A percentile compares a stretch with the other conserved stretches of the same genome.
Conservation (phyloP, 75 land plant genomes). For the Chamaecyparis obtusa region DNA sequence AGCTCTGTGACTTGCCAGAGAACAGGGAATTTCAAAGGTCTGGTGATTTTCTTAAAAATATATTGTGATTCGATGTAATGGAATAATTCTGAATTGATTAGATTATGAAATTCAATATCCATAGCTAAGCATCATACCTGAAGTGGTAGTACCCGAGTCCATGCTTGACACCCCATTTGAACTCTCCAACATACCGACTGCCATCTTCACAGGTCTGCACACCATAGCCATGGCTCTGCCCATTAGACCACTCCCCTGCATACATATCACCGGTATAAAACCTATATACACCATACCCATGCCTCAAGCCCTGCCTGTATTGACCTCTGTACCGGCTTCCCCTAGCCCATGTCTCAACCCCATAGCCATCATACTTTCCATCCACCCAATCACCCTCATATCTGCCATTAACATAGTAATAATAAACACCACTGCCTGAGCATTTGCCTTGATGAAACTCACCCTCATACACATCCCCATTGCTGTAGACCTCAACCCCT, state of each 20-base stretch:
- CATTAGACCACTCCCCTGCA: slow-evolving; percentile 77
- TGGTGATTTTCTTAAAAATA: neutral
- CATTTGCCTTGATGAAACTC: slow-evolving; percentile 71
- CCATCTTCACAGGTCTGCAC: slow-evolving; percentile 82
- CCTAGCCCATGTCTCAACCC: slow-evolving; percentile 81
- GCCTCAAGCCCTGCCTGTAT: slow-evolving; percentile 63
- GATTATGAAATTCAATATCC: neutral
- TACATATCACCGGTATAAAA: slow-evolving; percentile 79
- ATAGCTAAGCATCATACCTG: slow-evolving; percentile 31
- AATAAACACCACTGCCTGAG: slow-evolving; percentile 72
- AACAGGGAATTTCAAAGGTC: neutral
- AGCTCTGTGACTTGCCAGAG: too few species aligned
- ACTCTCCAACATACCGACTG: slow-evolving; percentile 74
- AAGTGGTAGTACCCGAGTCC: slow-evolving; percentile 75
- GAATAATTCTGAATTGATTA: neutral
- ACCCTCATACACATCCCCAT: slow-evolving; percentile 74
- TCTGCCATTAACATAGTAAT: slow-evolving; percentile 65
- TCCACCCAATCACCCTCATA: slow-evolving; percentile 85
- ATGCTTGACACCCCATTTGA: slow-evolving; percentile 81
- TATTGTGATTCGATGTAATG: neutral
- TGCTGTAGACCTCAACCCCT: slow-evolving; percentile 58
- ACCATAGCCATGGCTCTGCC: slow-evolving; percentile 83
- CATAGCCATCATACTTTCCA: slow-evolving; percentile 80
- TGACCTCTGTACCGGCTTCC: slow-evolving; percentile 78
- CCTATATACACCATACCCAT: slow-evolving; percentile 72